These are phyloP conservation scores for Haberlea rhodopensis DNA, from an alignment of 257 asterid species.

Conservation along the genomic window DNA sequence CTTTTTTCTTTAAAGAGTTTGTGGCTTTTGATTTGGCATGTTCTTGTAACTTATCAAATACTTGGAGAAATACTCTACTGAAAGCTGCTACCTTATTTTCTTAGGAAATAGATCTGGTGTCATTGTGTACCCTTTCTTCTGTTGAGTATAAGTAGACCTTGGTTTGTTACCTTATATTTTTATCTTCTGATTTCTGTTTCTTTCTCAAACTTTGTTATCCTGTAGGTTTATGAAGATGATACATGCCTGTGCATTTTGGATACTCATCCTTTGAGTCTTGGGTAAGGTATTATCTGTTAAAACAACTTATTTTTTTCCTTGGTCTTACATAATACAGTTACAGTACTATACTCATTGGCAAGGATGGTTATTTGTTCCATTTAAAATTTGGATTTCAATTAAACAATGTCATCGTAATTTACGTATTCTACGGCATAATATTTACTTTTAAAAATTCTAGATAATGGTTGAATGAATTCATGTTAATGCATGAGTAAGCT, in stretches of 20 bases:
- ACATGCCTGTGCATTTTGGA: conserved; percentile 90
- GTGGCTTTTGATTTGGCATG: no score
- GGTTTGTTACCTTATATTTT: conserved; percentile 1
- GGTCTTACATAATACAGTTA: background rate
- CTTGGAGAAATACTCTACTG: no score
- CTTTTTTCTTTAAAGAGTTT: no score
- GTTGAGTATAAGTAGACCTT: background rate
- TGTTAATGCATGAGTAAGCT: background rate
- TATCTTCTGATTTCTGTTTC: conserved; percentile 28
- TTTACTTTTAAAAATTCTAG: conserved; percentile 11
- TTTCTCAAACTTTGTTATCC: conserved; percentile 27
- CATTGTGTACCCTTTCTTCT: background rate
- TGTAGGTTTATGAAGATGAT: conserved; percentile 89
- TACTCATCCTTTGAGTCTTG: conserved; percentile 76
- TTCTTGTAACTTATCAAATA: no score
- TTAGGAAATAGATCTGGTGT: no score
- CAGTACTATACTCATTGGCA: background rate
- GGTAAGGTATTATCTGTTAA: conserved; percentile 83
- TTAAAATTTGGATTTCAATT: background rate
- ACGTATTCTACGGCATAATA: background rate
- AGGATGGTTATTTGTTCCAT: conserved; percentile 10
- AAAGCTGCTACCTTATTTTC: background rate
- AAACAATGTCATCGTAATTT: conserved; percentile 1
- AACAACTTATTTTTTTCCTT: conserved; percentile 26
- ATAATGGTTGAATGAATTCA: background rate